A percentile compares a stretch with the other conserved stretches of the same genome.
Conservation (phyloP, 371 early-diverging fungal species). For the Rhizopus stolonifer region DNA sequence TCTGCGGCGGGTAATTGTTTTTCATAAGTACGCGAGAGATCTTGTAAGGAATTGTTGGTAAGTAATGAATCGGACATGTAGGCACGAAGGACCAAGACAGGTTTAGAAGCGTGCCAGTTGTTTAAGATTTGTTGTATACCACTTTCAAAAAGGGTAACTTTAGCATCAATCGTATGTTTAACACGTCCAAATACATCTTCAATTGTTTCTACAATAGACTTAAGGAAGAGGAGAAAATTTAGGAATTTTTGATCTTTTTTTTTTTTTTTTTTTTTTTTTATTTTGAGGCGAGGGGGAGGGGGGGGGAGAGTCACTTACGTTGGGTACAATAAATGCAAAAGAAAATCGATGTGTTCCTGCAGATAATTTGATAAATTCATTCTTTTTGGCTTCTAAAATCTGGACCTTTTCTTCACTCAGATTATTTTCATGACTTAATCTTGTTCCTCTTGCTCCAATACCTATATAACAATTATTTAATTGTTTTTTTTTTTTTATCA, state of each 20-base stretch:
- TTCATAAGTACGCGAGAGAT: slow-evolving; percentile 39
- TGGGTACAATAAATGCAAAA: slow-evolving; percentile 37
- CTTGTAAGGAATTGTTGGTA: slow-evolving; percentile 34
- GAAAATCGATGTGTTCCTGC: slow-evolving; percentile 36
- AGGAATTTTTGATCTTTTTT: not conserved
- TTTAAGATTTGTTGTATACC: slow-evolving; percentile 25
- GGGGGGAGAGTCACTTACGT: too few relatives aligned
- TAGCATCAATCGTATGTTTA: slow-evolving; percentile 27
- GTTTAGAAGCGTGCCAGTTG: slow-evolving; percentile 28
- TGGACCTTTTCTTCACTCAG: slow-evolving; percentile 27
- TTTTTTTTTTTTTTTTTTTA: not conserved
- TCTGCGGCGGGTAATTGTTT: slow-evolving; percentile 30
- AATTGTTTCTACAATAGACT: slow-evolving; percentile 35
- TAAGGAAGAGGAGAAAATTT: slow-evolving; percentile 8
- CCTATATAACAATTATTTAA: slow-evolving; percentile 17
- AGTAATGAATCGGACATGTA: slow-evolving; percentile 38
- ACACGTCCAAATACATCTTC: slow-evolving; percentile 38
- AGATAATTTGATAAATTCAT: slow-evolving; percentile 20
- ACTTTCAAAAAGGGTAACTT: slow-evolving; percentile 17
- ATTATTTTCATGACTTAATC: slow-evolving; percentile 24
- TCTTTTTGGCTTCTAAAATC: slow-evolving; percentile 22
- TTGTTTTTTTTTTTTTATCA: not conserved
- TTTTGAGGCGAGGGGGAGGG: too few relatives aligned
- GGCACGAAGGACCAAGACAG: slow-evolving; percentile 32
- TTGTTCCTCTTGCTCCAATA: slow-evolving; percentile 34